Evolutionary conservation across 768 basidiomycete genomes (phyloP), one percentile per base, ranked within the genome.

Genomic region (Leccinum barrowsii): DNA sequence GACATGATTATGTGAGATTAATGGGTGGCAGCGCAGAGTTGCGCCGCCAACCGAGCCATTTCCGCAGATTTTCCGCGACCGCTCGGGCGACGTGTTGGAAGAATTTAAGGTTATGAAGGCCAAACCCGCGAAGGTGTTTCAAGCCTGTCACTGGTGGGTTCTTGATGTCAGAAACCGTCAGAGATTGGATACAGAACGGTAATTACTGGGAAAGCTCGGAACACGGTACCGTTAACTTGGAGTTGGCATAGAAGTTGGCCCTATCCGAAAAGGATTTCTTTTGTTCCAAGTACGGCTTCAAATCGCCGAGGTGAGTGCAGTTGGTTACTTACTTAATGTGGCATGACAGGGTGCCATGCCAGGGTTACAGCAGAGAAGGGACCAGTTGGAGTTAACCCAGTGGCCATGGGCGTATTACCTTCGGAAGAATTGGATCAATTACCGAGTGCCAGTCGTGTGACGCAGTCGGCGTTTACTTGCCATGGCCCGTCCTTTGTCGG

Each of bases 111-210:
- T 54, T 55, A 32, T 11, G 30, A 8, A 15, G 42, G 48, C 47
- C 26, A 26, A 24, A 56, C 7, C 57, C 50, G 48, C 35, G 42
- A 65, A 55, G 40, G 7, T 53, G 55, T 55, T 62, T 37, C 44
- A 52, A 12, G 52, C 30, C 21, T 10, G 30, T 12, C 17, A 15
- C n/a, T n/a, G n/a, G 22, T 13, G 30, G 24, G 10, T 42, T 50
- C 22, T 47, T 7, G 47, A 50, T 35, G 46, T 40, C 46, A 50
- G 26, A 58, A 44, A 37, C n/a, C 30, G 34, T 40, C 34, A 50
- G 53, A 19, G n/a, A 21, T 19, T 30, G 13, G 48, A 54, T n/a
- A 10, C 19, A 12, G 51, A 42, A 22, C n/a, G 19, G 55, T 17
- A 17, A 35, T 28, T 8, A 2, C 28, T 17, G 26, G 19, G 12